Conservation (phyloP, 495 filamentous ascomycete species). For the Thozetella sp. region DNA sequence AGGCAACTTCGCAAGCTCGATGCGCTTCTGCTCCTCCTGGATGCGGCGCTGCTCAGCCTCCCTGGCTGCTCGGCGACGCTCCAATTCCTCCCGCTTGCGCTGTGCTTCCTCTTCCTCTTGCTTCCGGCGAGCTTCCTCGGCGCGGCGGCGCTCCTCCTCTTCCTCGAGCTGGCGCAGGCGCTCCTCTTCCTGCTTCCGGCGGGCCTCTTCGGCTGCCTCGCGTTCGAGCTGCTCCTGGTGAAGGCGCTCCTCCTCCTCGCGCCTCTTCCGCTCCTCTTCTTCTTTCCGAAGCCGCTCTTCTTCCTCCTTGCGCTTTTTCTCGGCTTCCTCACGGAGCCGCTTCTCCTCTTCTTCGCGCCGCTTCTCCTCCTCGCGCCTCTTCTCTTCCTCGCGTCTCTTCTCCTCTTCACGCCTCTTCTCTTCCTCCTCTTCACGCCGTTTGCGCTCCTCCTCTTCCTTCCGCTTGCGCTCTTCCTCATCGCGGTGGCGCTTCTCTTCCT, state of each 20-base stretch:
- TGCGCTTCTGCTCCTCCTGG: constrained; percentile 43
- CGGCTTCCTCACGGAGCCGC: constrained; percentile 50
- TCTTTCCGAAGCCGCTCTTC: constrained; percentile 35
- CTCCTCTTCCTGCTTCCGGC: constrained; percentile 21
- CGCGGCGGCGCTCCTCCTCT: constrained; percentile 42
- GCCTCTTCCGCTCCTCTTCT: constrained; percentile 29
- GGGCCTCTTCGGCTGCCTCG: constrained; percentile 44
- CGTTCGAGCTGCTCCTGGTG: constrained; percentile 32
- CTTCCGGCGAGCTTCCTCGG: constrained; percentile 39
- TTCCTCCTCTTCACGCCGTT: constrained; percentile 25
- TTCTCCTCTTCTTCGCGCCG: constrained; percentile 28
- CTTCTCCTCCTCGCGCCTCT: constrained; percentile 29
- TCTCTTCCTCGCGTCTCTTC: constrained; percentile 27
- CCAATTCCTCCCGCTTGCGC: constrained; percentile 38
- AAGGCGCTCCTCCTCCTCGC: constrained; percentile 36
- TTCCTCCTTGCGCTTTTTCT: constrained; percentile 34
- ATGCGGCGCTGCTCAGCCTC: constrained; percentile 55
- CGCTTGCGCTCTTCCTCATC: constrained; percentile 52
- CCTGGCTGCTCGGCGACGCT: constrained; percentile 40
- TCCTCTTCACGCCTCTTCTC: constrained; percentile 22
- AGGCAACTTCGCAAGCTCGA: constrained; percentile 51
- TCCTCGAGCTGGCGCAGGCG: constrained; percentile 32
- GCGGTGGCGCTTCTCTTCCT: constrained; percentile 35
- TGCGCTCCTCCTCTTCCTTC: constrained; percentile 20
- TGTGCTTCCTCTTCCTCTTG: constrained; percentile 41